Base-by-base conservation (phyloP, 2,329 filamentous ascomycete species). In the Chrysoporthe deuterocubensis region DNA sequence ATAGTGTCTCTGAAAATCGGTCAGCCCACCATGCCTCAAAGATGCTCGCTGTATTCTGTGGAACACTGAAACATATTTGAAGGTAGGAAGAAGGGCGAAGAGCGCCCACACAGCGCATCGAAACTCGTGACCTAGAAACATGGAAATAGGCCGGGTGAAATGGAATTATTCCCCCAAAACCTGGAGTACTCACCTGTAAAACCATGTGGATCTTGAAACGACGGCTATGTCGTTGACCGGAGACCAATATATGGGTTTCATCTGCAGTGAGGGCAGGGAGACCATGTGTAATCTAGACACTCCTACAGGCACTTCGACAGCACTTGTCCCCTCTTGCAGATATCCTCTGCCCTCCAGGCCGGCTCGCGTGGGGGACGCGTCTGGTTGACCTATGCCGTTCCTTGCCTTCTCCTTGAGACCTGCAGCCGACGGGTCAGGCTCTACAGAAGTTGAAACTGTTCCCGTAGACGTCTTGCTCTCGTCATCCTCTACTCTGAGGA, bases 201-300 rank as follows among this genome's bases (percentile, higher is more conserved):
- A 99, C 96, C 96, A 99, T 0, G 95, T 98, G 0, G 92, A 94
- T 71, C 96, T 86, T 67, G 91, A 85, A 1, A 98, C 94, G 46
- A 89, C 84, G 7, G 93, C 91, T 43, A 96, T 87, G 75, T 98
- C 96, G 74, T 97, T 94, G 43, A 98, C 86, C 8, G 96, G 95
- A 21, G 91, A 94, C 96, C 96, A 99, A 77, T 99, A 99, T 69
- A 98, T 97, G 0, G 96, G 96, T 77, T 94, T 93, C 94, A 99
- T 97, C 74, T 92, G 85, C 44, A 97, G 81, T 64, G 87, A 87
- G 32, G 95, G 94, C 73, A 98, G 84, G 67, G 92, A 89, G 1
- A 98, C 95, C 74, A 94, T 87, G 76, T 99, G 95, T 67, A 99
- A 83, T 71, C 94, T 87, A n/a, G 94, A 97, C 6, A 96, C 84